Conservation (phyloP, 345 rosid species). For the Acer yangbiense region DNA sequence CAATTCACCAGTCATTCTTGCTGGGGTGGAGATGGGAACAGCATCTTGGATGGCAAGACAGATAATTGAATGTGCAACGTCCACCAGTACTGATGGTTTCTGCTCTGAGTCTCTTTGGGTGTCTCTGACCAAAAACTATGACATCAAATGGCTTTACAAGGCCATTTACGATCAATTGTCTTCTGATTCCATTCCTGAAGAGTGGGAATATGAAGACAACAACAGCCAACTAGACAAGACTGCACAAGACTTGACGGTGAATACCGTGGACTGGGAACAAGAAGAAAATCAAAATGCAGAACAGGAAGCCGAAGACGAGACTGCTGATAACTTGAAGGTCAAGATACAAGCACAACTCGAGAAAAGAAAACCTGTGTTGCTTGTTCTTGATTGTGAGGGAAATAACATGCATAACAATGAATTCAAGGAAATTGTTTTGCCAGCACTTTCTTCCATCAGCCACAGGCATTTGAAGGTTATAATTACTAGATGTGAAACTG, state of each 20-base stretch:
- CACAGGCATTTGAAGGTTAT: constrained; percentile 6
- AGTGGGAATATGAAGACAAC: constrained; percentile 29
- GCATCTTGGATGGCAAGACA: constrained; percentile 54
- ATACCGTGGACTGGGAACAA: constrained; percentile 16
- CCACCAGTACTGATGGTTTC: rapidly evolving
- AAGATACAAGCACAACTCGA: background rate
- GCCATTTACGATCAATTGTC: constrained; percentile 46
- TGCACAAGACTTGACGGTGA: background rate
- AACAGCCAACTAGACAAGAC: background rate
- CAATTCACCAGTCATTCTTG: constrained; percentile 20
- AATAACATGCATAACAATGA: background rate
- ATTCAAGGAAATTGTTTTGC: background rate
- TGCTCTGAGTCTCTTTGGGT: constrained; percentile 38
- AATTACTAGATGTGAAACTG: constrained; percentile 22
- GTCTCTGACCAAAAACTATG: constrained; percentile 27
- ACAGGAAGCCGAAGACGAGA: constrained; percentile 21
- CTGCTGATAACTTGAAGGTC: background rate
- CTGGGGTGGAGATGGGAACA: constrained; percentile 41
- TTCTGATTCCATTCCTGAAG: constrained; percentile 27
- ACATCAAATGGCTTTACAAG: constrained; percentile 24
- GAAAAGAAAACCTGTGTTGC: background rate
- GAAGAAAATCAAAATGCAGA: constrained; percentile 8
- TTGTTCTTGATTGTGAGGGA: constrained; percentile 49
- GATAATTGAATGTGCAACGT: constrained; percentile 13
- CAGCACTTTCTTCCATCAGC: background rate